Evolutionary conservation across 2,329 filamentous ascomycete genomes (phyloP).

Genomic region (Tolypocladium guangdongense): DNA sequence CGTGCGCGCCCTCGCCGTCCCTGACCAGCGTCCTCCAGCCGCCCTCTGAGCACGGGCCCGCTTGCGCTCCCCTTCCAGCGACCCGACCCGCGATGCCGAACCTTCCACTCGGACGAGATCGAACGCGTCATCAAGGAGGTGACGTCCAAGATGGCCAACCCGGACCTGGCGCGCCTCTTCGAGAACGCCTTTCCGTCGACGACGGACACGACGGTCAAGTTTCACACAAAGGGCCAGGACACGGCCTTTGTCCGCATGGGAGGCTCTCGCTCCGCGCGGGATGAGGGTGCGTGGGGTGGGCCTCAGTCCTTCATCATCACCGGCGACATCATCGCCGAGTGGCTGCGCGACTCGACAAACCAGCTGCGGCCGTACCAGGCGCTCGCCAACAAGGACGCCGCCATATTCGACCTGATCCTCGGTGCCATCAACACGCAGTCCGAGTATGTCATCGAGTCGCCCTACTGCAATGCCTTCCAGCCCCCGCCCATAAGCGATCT

Average conservation of each 20-base stretch:
- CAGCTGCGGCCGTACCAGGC: conserved; percentile 84
- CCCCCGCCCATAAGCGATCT: conserved; percentile 78
- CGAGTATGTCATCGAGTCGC: conserved; percentile 87
- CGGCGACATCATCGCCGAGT: conserved; percentile 86
- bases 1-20: background rate
- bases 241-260: conserved; percentile 24
- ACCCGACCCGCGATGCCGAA: conserved; percentile 70
- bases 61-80: conserved; percentile 77
- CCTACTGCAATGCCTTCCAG: conserved; percentile 98
- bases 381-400: conserved; percentile 69
- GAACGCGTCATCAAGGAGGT: conserved; percentile 81
- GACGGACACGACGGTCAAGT: conserved; percentile 79
- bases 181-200: conserved; percentile 86
- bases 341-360: conserved; percentile 87
- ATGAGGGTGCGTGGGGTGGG: conserved; percentile 64
- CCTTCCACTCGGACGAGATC: conserved; percentile 76
- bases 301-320: conserved; percentile 90
- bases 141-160: conserved; percentile 67
- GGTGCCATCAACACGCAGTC: conserved; percentile 94
- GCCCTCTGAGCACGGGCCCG: conserved; percentile 69
- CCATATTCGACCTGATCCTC: conserved; percentile 68
- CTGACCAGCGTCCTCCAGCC: conserved; percentile 32
- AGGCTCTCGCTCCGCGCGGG: conserved; percentile 17
- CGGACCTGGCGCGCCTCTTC: conserved; percentile 83
- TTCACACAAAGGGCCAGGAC: conserved; percentile 58